phyloP scores from a whole-genome alignment of 1,284 basidiomycete genomes.

The Leccinum solheimii region DNA sequence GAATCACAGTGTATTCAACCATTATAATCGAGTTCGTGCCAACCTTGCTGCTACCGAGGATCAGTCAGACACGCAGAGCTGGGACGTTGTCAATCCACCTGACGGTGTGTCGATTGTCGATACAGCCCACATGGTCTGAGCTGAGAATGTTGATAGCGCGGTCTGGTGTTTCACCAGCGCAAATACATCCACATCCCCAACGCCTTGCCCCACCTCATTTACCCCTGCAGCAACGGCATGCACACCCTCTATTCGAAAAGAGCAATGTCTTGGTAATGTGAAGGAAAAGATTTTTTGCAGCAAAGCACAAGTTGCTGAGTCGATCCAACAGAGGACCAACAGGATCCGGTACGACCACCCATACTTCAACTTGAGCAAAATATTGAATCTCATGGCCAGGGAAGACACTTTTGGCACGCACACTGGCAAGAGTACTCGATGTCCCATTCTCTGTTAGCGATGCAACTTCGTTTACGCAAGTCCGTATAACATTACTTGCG shows the following conservation, averaged over 20 bases:
- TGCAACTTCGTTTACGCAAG: conserved; percentile 83
- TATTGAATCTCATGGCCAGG: conserved; percentile 44
- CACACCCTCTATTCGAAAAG: conserved; percentile 79
- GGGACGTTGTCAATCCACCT: conserved; percentile 27
- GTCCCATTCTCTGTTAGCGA: conserved; percentile 90
- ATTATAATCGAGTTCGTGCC: conserved; percentile 80
- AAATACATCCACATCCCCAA: conserved; percentile 54
- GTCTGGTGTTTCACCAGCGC: conserved; percentile 49
- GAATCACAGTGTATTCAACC: conserved; percentile 78
- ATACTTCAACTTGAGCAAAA: background rate
- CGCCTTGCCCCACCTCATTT: conserved; percentile 39
- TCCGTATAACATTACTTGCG: conserved; percentile 31
- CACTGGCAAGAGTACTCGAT: conserved; percentile 82
- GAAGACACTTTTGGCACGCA: conserved; percentile 85
- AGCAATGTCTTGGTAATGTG: conserved; percentile 88
- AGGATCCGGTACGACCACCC: conserved; percentile 60
- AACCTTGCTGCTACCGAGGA: conserved; percentile 54
- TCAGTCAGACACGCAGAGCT: conserved; percentile 40
- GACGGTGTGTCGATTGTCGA: conserved; percentile 34
- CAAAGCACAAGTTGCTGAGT: conserved; percentile 11
- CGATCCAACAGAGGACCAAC: conserved; percentile 66
- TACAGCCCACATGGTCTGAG: background rate
- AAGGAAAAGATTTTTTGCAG: conserved; percentile 10
- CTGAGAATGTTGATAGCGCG: conserved; percentile 28
- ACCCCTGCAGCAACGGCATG: conserved; percentile 44